Percentiles rank a stretch among this genome's conserved stretches.
Evolutionary conservation across 1,284 basidiomycete genomes (phyloP).

Genomic region (Naganishia albida): DNA sequence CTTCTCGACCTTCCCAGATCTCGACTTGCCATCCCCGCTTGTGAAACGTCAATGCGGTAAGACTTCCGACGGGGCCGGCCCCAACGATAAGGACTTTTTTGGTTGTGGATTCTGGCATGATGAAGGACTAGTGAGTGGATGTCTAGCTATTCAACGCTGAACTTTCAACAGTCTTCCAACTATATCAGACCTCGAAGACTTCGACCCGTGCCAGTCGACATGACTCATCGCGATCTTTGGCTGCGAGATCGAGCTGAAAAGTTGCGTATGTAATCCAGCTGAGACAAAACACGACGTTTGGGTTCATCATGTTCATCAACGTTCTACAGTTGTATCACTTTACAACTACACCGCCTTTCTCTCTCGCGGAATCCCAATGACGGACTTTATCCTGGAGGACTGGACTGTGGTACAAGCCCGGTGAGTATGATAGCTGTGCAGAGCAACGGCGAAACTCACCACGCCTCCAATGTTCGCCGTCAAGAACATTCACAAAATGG

Average conservation of each 20-base stretch:
- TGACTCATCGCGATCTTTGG: constrained; percentile 10
- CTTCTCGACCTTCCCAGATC: constrained; percentile 83
- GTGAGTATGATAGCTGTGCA: constrained; percentile 32
- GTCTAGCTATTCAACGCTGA: not conserved
- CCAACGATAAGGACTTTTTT: constrained; percentile 61
- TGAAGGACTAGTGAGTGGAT: not conserved
- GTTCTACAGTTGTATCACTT: not conserved
- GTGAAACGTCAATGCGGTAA: constrained; percentile 81
- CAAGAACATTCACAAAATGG: constrained; percentile 53
- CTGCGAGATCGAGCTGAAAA: not conserved
- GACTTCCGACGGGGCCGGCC: constrained; percentile 92
- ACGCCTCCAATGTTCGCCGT: not conserved
- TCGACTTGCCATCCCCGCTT: constrained; percentile 85
- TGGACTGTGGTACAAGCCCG: constrained; percentile 66
- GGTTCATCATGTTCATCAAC: not conserved
- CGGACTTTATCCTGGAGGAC: constrained; percentile 53
- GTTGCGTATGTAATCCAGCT: constrained; percentile 11
- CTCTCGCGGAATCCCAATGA: not conserved
- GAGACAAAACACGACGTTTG: not conserved
- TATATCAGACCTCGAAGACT: no score
- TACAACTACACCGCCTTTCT: not conserved
- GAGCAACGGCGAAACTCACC: constrained; percentile 19
- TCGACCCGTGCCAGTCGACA: no score
- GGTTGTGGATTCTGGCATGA: constrained; percentile 4
- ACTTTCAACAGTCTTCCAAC: no score